Base-by-base conservation (phyloP, 169 alveolate species). In the Plasmodium gallinaceum region DNA sequence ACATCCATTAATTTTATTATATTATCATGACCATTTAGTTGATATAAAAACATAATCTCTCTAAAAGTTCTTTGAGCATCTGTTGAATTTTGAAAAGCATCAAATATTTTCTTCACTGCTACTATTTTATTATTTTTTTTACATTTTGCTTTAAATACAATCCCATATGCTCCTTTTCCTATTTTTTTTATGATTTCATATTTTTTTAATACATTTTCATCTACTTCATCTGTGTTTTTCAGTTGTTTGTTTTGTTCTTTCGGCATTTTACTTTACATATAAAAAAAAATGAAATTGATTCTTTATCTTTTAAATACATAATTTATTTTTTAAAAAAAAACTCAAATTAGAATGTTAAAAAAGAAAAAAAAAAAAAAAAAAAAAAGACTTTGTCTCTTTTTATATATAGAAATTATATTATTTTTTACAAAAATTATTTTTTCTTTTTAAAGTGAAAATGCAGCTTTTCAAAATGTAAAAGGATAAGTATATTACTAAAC, bases 51-150 rank as follows among this genome's bases (percentile, higher is more conserved):
- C 98, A 97, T 98, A 51, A 99, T 98, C 90, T 99, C 99, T 72
- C 99, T 93, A 93, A 98, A 99, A 20, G 99, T 99, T 60, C 99
- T 93, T 91, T 99, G 99, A 5, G 99, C 99, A 93, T 99, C 99
- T 14, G 99, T 99, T 39, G 99, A 97, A 88, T 99, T 99, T 86
- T 98, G 97, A 92, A 98, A 99, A 14, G 99, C 99, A 92, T 98
- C 99, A 93, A 98, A 99, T 54, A 98, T 97, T 91, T 99, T 99
- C 96, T 99, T 99, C 75, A 99, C 94, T 18, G 99, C 99, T 1
- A 99, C 99, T 14, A 97, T 96, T 78, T 98, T 99, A 58, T 97
- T 94, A 43, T 99, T 98, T 65, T 97, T 96, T 75, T 95, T 96
- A 91, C 98, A 99, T 45, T 94, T 96, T 24, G 99, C 98, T 94